Evolutionary conservation across 495 filamentous ascomycete species (phyloP), one percentile per base, ranked within the genome.

Genomic region (Barbatosphaeria neglecta): DNA sequence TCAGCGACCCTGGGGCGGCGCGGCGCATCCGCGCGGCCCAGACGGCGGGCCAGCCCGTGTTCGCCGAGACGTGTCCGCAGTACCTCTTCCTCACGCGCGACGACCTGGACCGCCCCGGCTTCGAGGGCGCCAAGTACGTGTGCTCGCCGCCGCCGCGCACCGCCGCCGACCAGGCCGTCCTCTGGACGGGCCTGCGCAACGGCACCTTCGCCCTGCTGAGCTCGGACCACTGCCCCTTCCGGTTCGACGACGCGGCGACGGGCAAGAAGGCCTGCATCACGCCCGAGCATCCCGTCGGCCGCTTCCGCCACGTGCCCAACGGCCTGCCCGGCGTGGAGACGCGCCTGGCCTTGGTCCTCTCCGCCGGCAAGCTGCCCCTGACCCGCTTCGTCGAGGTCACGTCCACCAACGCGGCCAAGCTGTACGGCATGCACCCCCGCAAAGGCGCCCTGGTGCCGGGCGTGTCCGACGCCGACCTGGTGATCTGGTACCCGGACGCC

Each of bases 31-130:
- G 74, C 18, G 48, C 61, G 9, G 79, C 79, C 4, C 78, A 83
- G 50, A 76, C 70, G 2, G 52, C 59, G 33, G 65, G 73, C 0
- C 65, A 80, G 19, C 77, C 78, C 1, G 64, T 83, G 4, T 73
- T 78, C 53, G 79, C 75, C 13, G 79, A 83, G 59, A 83, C 78
- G 9, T 82, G 78, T 53, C 79, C 79, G 6, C 78, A 83, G 46
- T 83, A 83, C 52, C 63, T 82, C n/a, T 77, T 77, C 50, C 65
- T 83, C 2, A 76, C 72, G 4, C 64, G 72, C 6, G 69, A 74
- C 35, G 64, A 66, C 46, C 58, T 80, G 19, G 64, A 69, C 43
- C 59, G 61, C 18, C 67, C 68, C 4, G 72, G 66, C 3, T 79
- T 79, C 54, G 63, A 70, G 31, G 78, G 71, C n/a, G 70, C 72